Evolutionary conservation across 192 early-diverging fungal genomes (phyloP), one percentile per base, ranked within the genome.

Genomic region (Rhizophagus prolifer): DNA sequence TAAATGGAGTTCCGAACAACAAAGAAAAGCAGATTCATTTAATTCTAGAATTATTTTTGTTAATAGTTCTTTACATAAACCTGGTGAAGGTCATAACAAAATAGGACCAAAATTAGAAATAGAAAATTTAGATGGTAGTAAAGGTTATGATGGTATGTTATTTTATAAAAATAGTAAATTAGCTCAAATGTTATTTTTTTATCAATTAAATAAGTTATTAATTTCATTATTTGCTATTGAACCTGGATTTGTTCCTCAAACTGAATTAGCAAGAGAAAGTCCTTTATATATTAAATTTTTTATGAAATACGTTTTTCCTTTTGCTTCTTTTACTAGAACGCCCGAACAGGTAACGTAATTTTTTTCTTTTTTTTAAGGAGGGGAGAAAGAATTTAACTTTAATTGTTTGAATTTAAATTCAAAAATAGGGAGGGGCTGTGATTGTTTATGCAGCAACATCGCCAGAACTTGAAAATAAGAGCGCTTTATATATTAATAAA

Each of bases 121-220:
- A 31, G 82, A 82, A 54, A 82, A 83, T 62, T 36, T 83, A 14
- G 71, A 82, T 59, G 81, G 78, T 0, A 69, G 59, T 12, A 44
- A 69, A 10, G 71, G 73, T 0, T 85, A 82, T 78, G 79, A 83
- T 30, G 80, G 77, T 1, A 66, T 82, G 77, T 44, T 79, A 34
- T 64, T 73, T 7, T 85, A 85, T 63, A 78, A 79, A 31, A 80
- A 81, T 74, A 68, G 79, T 1, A 85, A 85, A 76, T 69, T 85
- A 9, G 69, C 64, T 28, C 81, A 81, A 54, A 34, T 73, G 9
- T 60, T 81, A 26, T 81, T 70, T 44, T 76, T 28, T 26, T 66
- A 71, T 23, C 50, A 72, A n/a, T 66, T 78, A 26, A 59, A 74
- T 46, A 74, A 74, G 23, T 16, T 46, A 62, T 44, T 74, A 34